These are phyloP conservation scores for Fonsecaea multimorphosa DNA, from an alignment of 2,329 filamentous ascomycete species.

Conservation along the genomic window DNA sequence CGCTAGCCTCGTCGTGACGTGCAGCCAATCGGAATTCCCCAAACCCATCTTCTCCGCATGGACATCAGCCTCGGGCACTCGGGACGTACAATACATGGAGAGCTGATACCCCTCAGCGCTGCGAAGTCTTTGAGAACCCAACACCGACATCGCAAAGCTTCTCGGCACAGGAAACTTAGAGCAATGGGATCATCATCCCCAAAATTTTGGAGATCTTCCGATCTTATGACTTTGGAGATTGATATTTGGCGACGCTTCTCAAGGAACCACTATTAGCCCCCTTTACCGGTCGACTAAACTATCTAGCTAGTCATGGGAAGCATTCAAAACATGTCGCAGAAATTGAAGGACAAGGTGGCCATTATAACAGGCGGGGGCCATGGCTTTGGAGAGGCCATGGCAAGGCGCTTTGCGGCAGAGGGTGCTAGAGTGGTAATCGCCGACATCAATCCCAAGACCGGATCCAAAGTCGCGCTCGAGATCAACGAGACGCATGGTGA, in stretches of 20 bases:
- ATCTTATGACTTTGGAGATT: neutral
- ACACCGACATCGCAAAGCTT: neutral
- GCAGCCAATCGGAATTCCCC: neutral
- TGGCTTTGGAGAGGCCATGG: slow-evolving; percentile 52
- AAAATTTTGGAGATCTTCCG: neutral
- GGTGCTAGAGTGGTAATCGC: slow-evolving; percentile 83
- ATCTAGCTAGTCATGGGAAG: neutral
- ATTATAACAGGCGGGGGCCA: slow-evolving; percentile 45
- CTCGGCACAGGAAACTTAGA: neutral
- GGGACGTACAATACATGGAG: neutral
- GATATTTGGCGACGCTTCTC: neutral
- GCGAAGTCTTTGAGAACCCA: slow-evolving; percentile 5
- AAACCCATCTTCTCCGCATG: neutral
- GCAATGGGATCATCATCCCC: neutral
- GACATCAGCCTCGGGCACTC: neutral
- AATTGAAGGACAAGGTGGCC: slow-evolving; percentile 16
- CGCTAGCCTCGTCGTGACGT: neutral
- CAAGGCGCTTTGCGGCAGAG: slow-evolving; percentile 73
- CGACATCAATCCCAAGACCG: slow-evolving; percentile 83
- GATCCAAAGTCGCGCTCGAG: slow-evolving; percentile 66
- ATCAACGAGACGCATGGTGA: slow-evolving; percentile 63
- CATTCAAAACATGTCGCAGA: slow-evolving; percentile 4
- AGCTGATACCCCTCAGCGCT: slow-evolving; percentile 12
- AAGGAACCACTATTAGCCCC: neutral
- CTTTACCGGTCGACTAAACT: neutral